phyloP scores from a whole-genome alignment of 148 eudicot species.

The Mesembryanthemum crystallinum region DNA sequence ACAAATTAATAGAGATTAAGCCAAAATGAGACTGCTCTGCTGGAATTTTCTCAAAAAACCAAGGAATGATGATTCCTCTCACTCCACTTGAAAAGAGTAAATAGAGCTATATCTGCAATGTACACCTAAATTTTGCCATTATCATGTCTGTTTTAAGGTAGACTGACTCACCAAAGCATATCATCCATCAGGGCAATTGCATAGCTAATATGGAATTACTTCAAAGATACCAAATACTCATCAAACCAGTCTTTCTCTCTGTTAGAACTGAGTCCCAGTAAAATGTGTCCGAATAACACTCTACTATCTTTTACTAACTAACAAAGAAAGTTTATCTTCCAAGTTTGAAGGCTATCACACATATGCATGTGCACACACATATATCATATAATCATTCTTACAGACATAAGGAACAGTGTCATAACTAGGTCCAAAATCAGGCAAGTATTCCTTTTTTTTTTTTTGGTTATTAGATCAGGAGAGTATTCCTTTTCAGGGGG shows the following conservation, averaged over 20 bases:
- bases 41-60: background rate
- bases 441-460: background rate
- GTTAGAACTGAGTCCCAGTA: background rate
- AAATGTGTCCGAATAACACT: background rate
- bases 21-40: background rate
- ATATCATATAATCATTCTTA: background rate
- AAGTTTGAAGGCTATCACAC: background rate
- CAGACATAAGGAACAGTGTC: background rate
- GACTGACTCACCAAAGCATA: background rate
- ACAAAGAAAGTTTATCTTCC: background rate
- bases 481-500: background rate
- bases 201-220: background rate
- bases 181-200: background rate
- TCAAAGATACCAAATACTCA: background rate
- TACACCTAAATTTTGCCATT: background rate
- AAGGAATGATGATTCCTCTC: background rate
- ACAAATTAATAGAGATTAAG: background rate
- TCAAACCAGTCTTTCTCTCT: background rate
- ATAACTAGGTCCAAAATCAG: background rate
- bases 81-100: background rate
- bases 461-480: too few relatives aligned
- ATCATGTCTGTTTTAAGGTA: background rate
- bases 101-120: background rate
- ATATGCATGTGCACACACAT: background rate
- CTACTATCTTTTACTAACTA: background rate